These are phyloP conservation scores for Phytopythium chamaehyphon DNA, from an alignment of 352 stramenopile species.

Conservation along the genomic window DNA sequence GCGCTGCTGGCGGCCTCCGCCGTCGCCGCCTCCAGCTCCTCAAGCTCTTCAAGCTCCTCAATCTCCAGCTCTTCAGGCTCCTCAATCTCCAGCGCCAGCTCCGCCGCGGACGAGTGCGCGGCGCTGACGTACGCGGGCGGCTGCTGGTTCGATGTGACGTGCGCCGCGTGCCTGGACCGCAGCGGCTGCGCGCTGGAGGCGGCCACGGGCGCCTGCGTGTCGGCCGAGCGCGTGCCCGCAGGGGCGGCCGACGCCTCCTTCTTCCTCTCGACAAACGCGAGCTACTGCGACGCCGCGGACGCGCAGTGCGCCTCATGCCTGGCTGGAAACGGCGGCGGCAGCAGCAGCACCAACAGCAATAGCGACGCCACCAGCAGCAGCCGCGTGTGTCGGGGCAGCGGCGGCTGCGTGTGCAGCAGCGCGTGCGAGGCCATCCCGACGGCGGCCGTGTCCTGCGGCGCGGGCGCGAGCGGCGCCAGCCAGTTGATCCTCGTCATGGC, in stretches of 20 bases:
- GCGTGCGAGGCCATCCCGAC: slow-evolving; percentile 15
- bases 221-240: slow-evolving; percentile 10
- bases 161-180: slow-evolving; percentile 13
- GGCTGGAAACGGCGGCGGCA: not conserved
- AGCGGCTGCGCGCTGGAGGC: slow-evolving; percentile 33
- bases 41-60: slow-evolving; percentile 1
- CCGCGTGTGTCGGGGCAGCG: slow-evolving; percentile 14
- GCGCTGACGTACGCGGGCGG: slow-evolving; percentile 8
- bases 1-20: not conserved
- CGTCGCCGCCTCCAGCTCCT: not conserved
- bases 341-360: not conserved
- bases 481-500: slow-evolving; percentile 1
- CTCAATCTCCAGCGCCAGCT: not conserved
- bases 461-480: not conserved
- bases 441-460: not conserved
- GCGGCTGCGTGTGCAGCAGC: slow-evolving; percentile 20
- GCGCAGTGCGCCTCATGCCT: slow-evolving; percentile 16
- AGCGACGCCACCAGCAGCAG: not conserved
- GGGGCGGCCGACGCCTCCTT: slow-evolving; percentile 13
- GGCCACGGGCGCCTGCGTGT: slow-evolving; percentile 33
- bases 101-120: slow-evolving; percentile 1
- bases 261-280: slow-evolving; percentile 11
- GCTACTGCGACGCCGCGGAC: slow-evolving; percentile 26
- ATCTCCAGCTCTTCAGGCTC: not conserved
- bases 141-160: slow-evolving; percentile 13